Base-by-base conservation (phyloP, 495 filamentous ascomycete species). In the Podospora pseudocomata region DNA sequence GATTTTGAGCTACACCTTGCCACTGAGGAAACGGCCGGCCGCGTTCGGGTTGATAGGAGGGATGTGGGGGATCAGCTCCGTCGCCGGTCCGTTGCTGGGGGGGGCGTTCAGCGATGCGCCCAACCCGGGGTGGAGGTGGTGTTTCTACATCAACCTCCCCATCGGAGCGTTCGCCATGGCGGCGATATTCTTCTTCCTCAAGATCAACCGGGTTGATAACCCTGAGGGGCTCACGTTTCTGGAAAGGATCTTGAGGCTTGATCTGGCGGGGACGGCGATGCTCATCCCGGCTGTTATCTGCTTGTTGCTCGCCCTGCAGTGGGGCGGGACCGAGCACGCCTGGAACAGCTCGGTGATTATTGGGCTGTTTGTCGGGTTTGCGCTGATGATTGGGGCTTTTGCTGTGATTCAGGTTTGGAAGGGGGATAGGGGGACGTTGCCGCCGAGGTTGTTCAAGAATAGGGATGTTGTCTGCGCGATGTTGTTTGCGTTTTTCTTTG, bases 21-120 rank as follows among this genome's bases (percentile, higher is more conserved):
- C 92, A 0, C 78, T 96, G 5, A 77, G 80, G 5, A 84, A 89
- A 67, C 80, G 92, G 32, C 91, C 92, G 0, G 81, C 88, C 34
- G 92, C 88, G 65, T 91, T 90, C 59, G 90, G 92, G 4, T 70
- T 94, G n/a, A 85, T 97, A 66, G 91, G 91, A 7, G 88, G 84
- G 60, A 94, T 95, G 87, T 96, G 89, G 80, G 93, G 92, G 3
- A 85, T 97, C 68, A 91, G 93, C 0, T 76, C 73, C 18, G 79
- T 82, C 23, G 76, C 75, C 0, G 80, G 78, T 0, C 79, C 77
- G 23, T 55, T 82, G n/a, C 69, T 86, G 16, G 83, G 83, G 0
- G 84, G 84, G 20, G 82, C 77, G 0, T 84, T 86, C 60, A 85
- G 83, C 18, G 74, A 80, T 39, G 66, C 76, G 7, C 73, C 81